Base-by-base conservation (phyloP, 2,329 filamentous ascomycete species). In the Calycina marina region DNA sequence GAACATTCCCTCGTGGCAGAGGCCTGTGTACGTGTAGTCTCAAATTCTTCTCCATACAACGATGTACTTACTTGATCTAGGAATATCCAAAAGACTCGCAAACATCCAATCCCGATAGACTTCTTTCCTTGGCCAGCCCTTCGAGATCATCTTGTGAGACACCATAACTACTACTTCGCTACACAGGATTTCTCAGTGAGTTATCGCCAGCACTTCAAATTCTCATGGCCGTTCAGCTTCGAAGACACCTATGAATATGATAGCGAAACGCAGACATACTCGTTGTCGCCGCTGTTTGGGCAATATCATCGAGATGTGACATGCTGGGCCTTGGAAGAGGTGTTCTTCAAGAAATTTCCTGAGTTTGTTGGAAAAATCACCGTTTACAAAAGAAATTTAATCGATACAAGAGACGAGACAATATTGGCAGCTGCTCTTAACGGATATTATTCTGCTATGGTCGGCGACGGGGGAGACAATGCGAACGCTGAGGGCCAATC, bases 61-160 rank as follows among this genome's bases (percentile, higher is more conserved):
- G 12, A 32, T 25, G 25, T 8, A 32, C 14, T 17, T 26, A n/a
- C n/a, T n/a, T n/a, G n/a, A 11, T 18, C 12, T n/a, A 42, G 40
- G 11, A 14, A 22, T 16, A 35, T 32, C 2, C 40, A 43, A n/a
- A 30, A 34, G 15, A 35, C 32, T 10, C 31, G 25, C n/a, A 28
- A 34, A 17, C 40, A 43, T 34, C 40, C 40, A 6, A 25, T 43
- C 4, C 28, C 39, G 4, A 39, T 43, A 12, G 40, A 39, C 14
- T 43, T 43, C 25, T 43, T 43, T 12, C 35, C 35, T 3, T 43
- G 40, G 36, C 40, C 40, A 9, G 36, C 33, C 4, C 28, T 43
- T 11, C 40, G 40, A 10, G 40, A 43, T 14, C 39, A 34, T 6
- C 39, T 43, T 6, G 33, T 41, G 8, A n/a, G 26, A 4, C 31